Evolutionary conservation across 2,329 filamentous ascomycete species (phyloP), one percentile per base, ranked within the genome.

Genomic region (Myriangium duriaei): DNA sequence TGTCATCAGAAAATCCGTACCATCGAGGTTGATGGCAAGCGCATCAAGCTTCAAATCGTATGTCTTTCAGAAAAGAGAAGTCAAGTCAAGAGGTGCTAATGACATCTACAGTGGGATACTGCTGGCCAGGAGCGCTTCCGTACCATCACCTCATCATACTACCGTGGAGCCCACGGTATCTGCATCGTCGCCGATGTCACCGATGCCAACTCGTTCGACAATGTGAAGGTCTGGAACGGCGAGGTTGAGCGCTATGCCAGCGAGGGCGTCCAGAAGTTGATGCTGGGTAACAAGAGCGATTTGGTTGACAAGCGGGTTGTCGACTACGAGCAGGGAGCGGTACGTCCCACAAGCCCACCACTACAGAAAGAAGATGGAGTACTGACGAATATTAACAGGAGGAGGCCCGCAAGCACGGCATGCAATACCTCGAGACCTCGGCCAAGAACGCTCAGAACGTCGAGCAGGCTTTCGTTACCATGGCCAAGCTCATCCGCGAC

Each of bases 251-350:
- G 91, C 63, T 96, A 98, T 58, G 91, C 91, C 53, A 98, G 91
- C 51, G 91, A 98, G 68, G 91, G 91, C 49, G 91, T 98, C 59
- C 98, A 98, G 78, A 98, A 98, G 76, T 75, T 98, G 50, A 79
- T 98, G 45, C 88, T 98, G 46, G 91, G 91, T 59, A 98, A 98
- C 81, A 98, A 98, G 81, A 94, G 86, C 68, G 91, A 98, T 82
- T 96, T 98, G 86, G 79, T 88, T 43, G 91, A 98, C 69, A 98
- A 98, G 82, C 98, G 96, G 74, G 91, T 96, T 29, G 91, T 98
- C 46, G 91, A 98, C 65, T 98, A 98, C 76, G 93, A 86, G 48
- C 91, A 96, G 51, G 91, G 91, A 53, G 98, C 98, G 84, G 91
- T 95, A 70, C 44, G 73, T 55, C 32, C 47, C 37, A 19, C n/a